Base-by-base conservation (phyloP, 306 rosid genomes). In the Castanea sativa region DNA sequence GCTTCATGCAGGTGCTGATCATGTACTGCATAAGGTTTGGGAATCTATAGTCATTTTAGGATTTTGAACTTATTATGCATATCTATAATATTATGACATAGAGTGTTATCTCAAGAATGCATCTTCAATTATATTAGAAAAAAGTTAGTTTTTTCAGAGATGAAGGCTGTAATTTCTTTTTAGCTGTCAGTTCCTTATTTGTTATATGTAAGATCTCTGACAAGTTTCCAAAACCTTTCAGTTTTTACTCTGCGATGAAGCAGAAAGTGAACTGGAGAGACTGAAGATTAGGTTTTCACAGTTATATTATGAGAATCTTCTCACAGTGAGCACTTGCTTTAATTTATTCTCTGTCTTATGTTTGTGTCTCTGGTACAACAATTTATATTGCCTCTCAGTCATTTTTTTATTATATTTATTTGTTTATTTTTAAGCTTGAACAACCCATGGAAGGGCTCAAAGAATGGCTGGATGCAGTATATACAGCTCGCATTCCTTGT, bases 391-490 rank as follows among this genome's bases (percentile, higher is more conserved):
- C 52, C 55, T 57, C 6, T 64, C n/a, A 2, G 45, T 2, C 45
- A 38, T 38, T 38, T 10, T 38, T 2, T 38, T 38, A 23, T 23
- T 23, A 23, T 38, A 38, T 38, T 38, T 38, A 38, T 38, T 38
- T 38, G 45, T 55, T 57, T 69, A 79, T n/a, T 83, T 18, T 69
- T 52, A 83, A 95, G 99, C 85, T 91, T 83, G 85, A 89, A 83
- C 87, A 82, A 81, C 97, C 99, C 30, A 56, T 83, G 27, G 98
- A 89, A 60, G 99, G 99, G 41, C 80, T 95, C 82, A 83, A 87
- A 81, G 99, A 95, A 76, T 95, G 99, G 99, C 86, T 95, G 84
- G 99, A 93, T 79, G 98, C 98, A 0, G 92, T 95, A 63, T 79
- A 83, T 80, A 93, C 93, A 16, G 98, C 97, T 72, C 92, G 91